Evolutionary conservation across 208 protist species (phyloP).

Genomic region (Leishmania aethiopica): DNA sequence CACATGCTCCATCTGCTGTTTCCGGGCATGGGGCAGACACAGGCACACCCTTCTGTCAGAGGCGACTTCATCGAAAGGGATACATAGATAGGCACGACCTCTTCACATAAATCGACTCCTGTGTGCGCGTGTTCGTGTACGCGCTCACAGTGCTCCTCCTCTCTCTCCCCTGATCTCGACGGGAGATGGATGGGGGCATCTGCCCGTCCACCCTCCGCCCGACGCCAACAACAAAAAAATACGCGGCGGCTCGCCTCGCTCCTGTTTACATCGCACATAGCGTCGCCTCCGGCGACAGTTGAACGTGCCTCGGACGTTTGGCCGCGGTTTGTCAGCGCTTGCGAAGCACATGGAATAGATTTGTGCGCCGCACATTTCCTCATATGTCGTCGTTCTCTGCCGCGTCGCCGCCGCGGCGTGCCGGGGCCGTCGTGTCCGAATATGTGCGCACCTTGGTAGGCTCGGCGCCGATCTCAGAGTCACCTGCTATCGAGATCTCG

Average conservation of each 20-base stretch:
- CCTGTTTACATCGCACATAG: neutral
- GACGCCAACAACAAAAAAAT: neutral
- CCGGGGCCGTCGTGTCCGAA: neutral
- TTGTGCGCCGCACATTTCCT: neutral
- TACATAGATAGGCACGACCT: neutral
- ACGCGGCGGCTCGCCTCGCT: neutral
- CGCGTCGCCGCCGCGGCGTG: neutral
- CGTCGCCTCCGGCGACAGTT: neutral
- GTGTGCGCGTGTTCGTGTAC: neutral
- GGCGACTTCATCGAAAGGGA: neutral
- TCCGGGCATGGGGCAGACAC: neutral
- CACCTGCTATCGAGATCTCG: neutral
- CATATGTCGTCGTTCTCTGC: neutral
- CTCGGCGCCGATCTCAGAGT: constrained; percentile 3
- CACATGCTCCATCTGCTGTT: neutral
- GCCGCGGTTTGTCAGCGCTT: no score
- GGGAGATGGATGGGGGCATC: neutral
- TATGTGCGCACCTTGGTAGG: constrained; percentile 4
- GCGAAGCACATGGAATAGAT: neutral
- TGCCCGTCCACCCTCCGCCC: neutral
- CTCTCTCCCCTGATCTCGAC: neutral
- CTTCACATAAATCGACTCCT: neutral
- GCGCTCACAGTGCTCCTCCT: neutral
- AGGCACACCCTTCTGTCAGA: neutral
- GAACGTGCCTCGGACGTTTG: neutral